Evolutionary conservation across 495 filamentous ascomycete species (phyloP), one percentile per base, ranked within the genome.

Genomic region (Lasiosphaeria miniovina): DNA sequence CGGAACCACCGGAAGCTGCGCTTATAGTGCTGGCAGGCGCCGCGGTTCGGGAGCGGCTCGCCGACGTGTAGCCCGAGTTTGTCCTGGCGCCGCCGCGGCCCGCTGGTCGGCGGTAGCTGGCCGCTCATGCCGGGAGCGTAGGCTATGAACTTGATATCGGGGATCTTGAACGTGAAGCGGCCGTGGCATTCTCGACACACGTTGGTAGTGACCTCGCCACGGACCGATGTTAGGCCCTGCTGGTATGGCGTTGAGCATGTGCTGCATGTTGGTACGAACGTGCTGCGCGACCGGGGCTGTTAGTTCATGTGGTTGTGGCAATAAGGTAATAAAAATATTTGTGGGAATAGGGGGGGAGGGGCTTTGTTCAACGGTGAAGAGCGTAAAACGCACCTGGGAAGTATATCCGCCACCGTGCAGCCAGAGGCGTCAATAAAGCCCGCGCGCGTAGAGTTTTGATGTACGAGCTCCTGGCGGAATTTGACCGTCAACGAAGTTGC

Each of bases 1-100:
- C 90, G 76, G 71, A 96, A 96, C 92, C 92, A 96, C 11, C 92
- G 83, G 68, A 88, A 90, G 56, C 84, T 88, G 64, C 91, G 90
- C 4, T 79, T 72, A 70, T 96, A 96, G 66, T 96, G 92, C 36
- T 67, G 67, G 68, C 92, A 96, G 36, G 90, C 80, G 14, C 92
- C 92, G 1, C 82, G 82, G 38, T 77, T 77, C 0, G 92, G 90
- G 1, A 96, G 79, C 61, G 91, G 87, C 61, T 90, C 87, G 54
- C 93, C 92, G 4, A 86, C 86, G 55, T 86, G 85, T 49, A 95
- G 85, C 12, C 90, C 90, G 2, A 95, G 82, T 35, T 84, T 87
- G 70, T 94, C 90, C 72, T 85, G 86, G 63, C 80, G 82, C 36
- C 80, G 79, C 8, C 76, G 74, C 0, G 83, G 81, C 6, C 80